Conservation (phyloP, 768 basidiomycete genomes). For the Imleria badia region DNA sequence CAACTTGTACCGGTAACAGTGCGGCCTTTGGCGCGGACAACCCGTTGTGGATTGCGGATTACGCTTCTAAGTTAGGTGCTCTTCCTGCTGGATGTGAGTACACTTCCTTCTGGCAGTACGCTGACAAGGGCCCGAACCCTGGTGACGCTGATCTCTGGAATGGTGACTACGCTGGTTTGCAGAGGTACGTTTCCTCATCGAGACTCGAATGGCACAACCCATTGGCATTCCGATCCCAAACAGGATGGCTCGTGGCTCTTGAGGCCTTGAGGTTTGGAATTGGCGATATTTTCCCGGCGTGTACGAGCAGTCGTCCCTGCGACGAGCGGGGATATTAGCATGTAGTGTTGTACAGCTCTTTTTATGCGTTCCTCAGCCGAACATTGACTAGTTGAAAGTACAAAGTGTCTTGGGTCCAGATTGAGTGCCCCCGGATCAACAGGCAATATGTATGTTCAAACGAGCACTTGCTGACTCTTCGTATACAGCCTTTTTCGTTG, state of each 20-base stretch:
- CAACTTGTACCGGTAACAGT: conserved; percentile 59
- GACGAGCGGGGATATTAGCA: no score
- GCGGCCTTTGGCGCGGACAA: conserved; percentile 47
- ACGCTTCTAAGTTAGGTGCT: conserved; percentile 45
- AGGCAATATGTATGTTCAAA: no score
- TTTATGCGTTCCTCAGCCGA: no score
- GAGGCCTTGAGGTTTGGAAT: neutral
- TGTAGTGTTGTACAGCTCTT: no score
- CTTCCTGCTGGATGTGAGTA: conserved; percentile 61
- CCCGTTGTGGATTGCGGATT: conserved; percentile 60
- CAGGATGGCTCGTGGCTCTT: conserved; percentile 20
- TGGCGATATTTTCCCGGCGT: no score
- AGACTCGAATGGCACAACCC: neutral
- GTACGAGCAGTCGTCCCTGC: no score
- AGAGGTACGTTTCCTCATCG: conserved; percentile 30
- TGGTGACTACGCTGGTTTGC: conserved; percentile 45
- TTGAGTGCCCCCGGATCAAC: no score
- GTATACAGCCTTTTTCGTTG: no score
- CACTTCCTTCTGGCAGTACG: conserved; percentile 47
- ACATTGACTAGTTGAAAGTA: no score
- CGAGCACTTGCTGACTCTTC: no score
- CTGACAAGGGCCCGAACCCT: conserved; percentile 51
- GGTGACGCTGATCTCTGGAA: conserved; percentile 61
- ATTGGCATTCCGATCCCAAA: neutral
- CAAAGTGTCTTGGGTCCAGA: no score